Conservation (phyloP, 2,329 filamentous ascomycete species). For the Aureobasidium sp. region DNA sequence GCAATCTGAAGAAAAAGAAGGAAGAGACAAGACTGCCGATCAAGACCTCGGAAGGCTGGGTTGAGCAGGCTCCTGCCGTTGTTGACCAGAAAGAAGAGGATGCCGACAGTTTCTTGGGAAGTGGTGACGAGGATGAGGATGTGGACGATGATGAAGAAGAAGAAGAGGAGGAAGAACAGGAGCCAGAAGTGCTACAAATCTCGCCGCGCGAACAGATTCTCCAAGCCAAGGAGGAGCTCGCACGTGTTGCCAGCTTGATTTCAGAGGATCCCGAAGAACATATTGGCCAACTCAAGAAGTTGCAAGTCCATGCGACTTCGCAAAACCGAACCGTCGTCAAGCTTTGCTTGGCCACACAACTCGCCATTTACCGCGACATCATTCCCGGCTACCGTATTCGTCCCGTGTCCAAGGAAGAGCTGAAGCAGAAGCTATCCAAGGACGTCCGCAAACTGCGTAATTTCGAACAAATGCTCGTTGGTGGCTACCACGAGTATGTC, state of each 20-base stretch:
- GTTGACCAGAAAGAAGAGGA: slow-evolving; percentile 43
- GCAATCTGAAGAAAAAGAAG: slow-evolving; percentile 66
- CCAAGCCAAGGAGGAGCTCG: slow-evolving; percentile 86
- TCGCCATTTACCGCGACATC: slow-evolving; percentile 88
- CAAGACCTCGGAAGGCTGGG: slow-evolving; percentile 70
- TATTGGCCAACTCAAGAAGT: slow-evolving; percentile 65
- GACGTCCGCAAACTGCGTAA: slow-evolving; percentile 75
- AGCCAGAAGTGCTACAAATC: slow-evolving; percentile 54
- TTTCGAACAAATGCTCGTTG: slow-evolving; percentile 82
- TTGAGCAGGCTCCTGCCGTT: slow-evolving; percentile 45
- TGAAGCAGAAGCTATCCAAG: slow-evolving; percentile 77
- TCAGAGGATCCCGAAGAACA: slow-evolving; percentile 95
- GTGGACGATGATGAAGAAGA: slow-evolving; percentile 32
- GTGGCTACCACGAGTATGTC: slow-evolving; percentile 79
- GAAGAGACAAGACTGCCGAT: slow-evolving; percentile 76
- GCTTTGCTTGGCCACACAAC: slow-evolving; percentile 76
- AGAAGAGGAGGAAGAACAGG: slow-evolving; percentile 42
- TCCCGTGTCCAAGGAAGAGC: slow-evolving; percentile 65
- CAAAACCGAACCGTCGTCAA: slow-evolving; percentile 71
- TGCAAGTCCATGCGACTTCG: slow-evolving; percentile 67
- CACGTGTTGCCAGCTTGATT: slow-evolving; percentile 69
- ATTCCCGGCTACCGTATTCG: slow-evolving; percentile 96
- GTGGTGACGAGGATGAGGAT: slow-evolving; percentile 41
- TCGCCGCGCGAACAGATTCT: slow-evolving; percentile 72
- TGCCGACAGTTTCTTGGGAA: slow-evolving; percentile 57